Evolutionary conservation across 75 land plant genomes (phyloP).

Genomic region (Pinus tabuliformis): DNA sequence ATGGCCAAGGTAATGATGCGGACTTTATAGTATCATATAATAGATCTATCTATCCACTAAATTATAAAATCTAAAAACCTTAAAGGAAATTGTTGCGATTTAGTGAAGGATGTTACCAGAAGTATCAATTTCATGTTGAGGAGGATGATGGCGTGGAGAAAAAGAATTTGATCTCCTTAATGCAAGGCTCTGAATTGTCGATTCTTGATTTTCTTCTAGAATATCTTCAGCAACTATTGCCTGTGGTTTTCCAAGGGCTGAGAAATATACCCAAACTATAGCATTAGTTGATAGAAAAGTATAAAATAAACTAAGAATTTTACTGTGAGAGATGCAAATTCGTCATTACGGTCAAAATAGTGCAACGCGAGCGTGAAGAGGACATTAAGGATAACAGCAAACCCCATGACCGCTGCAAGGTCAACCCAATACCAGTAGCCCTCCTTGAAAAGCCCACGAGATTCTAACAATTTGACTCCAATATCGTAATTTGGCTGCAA

Average conservation of each 20-base stretch:
- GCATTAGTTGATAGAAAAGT: neutral
- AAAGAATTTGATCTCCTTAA: neutral
- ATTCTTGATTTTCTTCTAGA: constrained; percentile 15
- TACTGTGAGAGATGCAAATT: constrained; percentile 5
- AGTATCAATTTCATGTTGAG: no score
- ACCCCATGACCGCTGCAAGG: constrained; percentile 36
- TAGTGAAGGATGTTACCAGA: no score
- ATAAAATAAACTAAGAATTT: constrained; percentile 31
- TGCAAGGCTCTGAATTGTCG: no score
- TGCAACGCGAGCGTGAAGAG: constrained; percentile 23
- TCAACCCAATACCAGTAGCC: constrained; percentile 67
- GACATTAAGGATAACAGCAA: constrained; percentile 42
- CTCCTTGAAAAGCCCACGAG: constrained; percentile 53
- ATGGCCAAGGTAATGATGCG: no score
- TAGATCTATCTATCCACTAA: no score
- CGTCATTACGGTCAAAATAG: constrained; percentile 15
- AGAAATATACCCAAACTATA: neutral
- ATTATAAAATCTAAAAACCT: no score
- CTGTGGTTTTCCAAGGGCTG: constrained; percentile 56
- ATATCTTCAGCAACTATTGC: constrained; percentile 42
- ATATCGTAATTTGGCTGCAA: constrained; percentile 14
- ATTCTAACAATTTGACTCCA: constrained; percentile 40
- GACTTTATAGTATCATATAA: no score
- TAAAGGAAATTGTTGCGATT: no score
- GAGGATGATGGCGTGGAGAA: no score